Conservation (phyloP, 1,139 yeast species). For the Sugiyamaella novakii region DNA sequence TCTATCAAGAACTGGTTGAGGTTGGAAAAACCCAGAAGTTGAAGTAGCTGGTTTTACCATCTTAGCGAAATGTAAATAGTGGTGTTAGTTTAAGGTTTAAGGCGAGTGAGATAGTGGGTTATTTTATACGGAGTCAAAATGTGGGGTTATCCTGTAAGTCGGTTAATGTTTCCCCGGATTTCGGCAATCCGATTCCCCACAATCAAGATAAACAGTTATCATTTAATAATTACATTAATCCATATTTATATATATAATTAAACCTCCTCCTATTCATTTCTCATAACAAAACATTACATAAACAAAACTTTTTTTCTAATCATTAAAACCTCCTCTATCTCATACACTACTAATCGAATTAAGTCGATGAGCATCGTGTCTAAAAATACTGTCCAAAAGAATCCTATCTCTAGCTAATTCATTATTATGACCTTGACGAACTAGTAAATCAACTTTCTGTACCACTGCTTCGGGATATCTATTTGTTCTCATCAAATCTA, state of each 20-base stretch:
- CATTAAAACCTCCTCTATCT: too few species aligned
- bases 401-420: conserved; percentile 14
- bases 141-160: too few species aligned
- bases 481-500: conserved; percentile 36
- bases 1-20: conserved; percentile 28
- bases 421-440: conserved; percentile 16
- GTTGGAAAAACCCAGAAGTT: conserved; percentile 37
- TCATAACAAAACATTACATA: conserved; percentile 6
- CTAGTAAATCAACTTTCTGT: conserved; percentile 31
- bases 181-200: too few species aligned
- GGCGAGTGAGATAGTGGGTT: too few species aligned
- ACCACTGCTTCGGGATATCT: conserved; percentile 40
- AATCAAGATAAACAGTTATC: too few species aligned
- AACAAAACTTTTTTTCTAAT: conserved; percentile 3
- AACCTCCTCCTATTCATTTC: too few species aligned
- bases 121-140: too few species aligned
- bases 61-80: background rate
- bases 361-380: conserved; percentile 32
- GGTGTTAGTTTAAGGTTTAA: too few species aligned
- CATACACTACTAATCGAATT: conserved; percentile 1
- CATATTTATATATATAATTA: too few species aligned
- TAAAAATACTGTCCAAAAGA: conserved; percentile 31
- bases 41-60: conserved; percentile 33
- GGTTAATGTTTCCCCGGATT: too few species aligned
- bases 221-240: too few species aligned